phyloP scores from a whole-genome alignment of 805 yeast genomes.

The Priceomyces melissophilus region DNA sequence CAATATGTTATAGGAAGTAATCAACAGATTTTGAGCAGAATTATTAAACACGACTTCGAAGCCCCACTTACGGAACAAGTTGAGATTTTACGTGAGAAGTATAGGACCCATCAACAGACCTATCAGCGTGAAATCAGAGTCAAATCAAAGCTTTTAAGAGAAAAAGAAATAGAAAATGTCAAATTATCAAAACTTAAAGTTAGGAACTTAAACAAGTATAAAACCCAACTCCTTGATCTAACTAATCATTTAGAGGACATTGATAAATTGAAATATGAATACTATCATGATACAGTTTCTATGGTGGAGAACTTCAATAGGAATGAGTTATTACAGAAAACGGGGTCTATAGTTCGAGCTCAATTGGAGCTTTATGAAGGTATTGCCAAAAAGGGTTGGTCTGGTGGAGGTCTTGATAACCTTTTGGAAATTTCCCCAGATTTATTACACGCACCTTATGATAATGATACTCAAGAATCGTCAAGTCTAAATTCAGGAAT shows the following conservation, averaged over 20 bases:
- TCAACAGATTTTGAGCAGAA: conserved; percentile 62
- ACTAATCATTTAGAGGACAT: conserved; percentile 77
- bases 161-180: conserved; percentile 59
- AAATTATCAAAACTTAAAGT: conserved; percentile 57
- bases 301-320: conserved; percentile 60
- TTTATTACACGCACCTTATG: conserved; percentile 16
- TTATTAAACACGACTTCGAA: conserved; percentile 53
- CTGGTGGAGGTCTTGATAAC: conserved; percentile 82
- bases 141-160: conserved; percentile 50
- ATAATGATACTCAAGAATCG: background rate
- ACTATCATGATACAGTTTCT: conserved; percentile 60
- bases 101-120: conserved; percentile 44
- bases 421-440: conserved; percentile 63
- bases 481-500: background rate
- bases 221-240: conserved; percentile 60
- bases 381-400: conserved; percentile 80
- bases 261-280: conserved; percentile 70
- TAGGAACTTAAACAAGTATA: conserved; percentile 65
- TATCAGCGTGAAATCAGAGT: conserved; percentile 54
- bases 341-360: conserved; percentile 68
- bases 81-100: conserved; percentile 40
- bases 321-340: conserved; percentile 45
- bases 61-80: conserved; percentile 48
- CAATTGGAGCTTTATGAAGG: conserved; percentile 80
- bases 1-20: conserved; percentile 76